phyloP scores from a whole-genome alignment of 208 protist genomes.

The Crithidia sp. region DNA sequence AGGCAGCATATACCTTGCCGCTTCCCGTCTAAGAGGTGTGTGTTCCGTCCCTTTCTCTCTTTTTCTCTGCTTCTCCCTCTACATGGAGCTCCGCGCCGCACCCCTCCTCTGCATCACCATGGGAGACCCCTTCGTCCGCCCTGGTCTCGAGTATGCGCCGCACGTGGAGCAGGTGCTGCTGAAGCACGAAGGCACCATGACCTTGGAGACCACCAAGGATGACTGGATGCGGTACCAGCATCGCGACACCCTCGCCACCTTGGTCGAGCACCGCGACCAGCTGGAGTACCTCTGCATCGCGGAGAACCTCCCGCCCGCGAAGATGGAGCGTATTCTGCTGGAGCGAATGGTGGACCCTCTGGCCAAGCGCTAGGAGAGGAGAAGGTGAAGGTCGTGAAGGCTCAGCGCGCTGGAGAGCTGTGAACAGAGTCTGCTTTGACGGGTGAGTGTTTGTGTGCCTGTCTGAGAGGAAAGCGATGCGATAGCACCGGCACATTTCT shows the following conservation, averaged over 20 bases:
- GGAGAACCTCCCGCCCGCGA: conserved; percentile 78
- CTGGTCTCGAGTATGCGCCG: conserved; percentile 82
- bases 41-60: conserved; percentile 8
- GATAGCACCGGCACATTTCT: no score
- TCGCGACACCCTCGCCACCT: conserved; percentile 83
- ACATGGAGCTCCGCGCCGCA: not conserved
- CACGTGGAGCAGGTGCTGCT: conserved; percentile 87
- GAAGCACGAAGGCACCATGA: conserved; percentile 84
- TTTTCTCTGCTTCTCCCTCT: not conserved
- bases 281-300: conserved; percentile 74
- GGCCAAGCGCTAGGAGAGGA: conserved; percentile 39
- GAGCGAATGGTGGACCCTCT: conserved; percentile 78
- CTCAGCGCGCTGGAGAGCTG: no score
- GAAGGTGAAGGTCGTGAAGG: not conserved
- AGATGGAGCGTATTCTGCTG: conserved; percentile 80
- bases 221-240: conserved; percentile 91
- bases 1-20: no score
- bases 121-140: conserved; percentile 91
- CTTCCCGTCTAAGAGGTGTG: not conserved
- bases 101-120: conserved; percentile 17
- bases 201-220: conserved; percentile 77
- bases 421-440: no score
- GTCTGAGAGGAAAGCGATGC: no score
- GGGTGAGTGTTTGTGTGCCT: no score
- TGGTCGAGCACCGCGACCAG: conserved; percentile 75